phyloP scores from a whole-genome alignment of 305 asterid species.

The Solanum aculeatissimum region DNA sequence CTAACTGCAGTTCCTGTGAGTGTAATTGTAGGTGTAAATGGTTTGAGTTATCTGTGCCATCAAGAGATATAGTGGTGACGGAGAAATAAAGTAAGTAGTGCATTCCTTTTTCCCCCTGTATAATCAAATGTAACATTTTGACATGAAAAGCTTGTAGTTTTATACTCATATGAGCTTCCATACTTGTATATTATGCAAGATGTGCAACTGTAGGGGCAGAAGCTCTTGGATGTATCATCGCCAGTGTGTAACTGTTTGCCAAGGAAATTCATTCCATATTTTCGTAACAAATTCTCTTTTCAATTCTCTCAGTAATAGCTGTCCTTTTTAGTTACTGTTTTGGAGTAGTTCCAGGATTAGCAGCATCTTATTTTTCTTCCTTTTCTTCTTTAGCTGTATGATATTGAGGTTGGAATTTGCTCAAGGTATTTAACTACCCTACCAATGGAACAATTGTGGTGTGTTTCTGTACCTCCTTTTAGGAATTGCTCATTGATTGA shows the following conservation, averaged over 20 bases:
- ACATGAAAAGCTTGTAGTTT: slow-evolving; percentile 25
- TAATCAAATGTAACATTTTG: slow-evolving; percentile 30
- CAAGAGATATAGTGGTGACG: slow-evolving; percentile 9
- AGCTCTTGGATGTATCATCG: not conserved
- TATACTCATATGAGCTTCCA: not conserved
- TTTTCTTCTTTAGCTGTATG: not conserved
- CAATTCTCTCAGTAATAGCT: not conserved
- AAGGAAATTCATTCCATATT: not conserved
- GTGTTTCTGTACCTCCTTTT: not conserved
- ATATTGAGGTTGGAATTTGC: not conserved
- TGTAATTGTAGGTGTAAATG: not conserved
- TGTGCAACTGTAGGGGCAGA: not conserved
- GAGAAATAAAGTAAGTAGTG: slow-evolving; percentile 9
- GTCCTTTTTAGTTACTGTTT: not conserved
- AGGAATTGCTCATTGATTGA: not conserved
- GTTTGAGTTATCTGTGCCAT: slow-evolving; percentile 12
- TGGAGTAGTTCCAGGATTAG: not conserved
- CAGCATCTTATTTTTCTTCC: not conserved
- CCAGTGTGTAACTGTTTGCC: not conserved
- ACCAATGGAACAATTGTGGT: not conserved
- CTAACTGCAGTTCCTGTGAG: not conserved
- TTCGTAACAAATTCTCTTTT: not conserved
- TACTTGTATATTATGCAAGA: not conserved
- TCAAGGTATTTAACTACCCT: not conserved
- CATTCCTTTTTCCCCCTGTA: slow-evolving; percentile 17